phyloP scores from a whole-genome alignment of 2,329 filamentous ascomycete species.

The Ophiostoma ips region DNA sequence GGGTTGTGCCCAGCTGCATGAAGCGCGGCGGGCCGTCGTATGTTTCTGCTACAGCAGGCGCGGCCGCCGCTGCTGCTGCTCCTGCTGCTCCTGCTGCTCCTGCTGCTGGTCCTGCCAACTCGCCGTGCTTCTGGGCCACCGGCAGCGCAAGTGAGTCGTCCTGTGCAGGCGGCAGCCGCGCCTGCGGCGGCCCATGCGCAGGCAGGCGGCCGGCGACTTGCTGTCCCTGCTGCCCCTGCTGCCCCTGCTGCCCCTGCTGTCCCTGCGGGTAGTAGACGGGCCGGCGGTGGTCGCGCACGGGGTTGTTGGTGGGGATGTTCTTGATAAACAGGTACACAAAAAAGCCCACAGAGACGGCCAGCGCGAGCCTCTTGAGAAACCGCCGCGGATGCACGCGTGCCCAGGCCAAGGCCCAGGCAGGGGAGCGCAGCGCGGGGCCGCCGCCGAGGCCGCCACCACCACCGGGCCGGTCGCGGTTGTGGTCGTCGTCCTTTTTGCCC shows the following conservation, averaged over 20 bases:
- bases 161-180: neutral
- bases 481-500: conserved; percentile 47
- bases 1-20: conserved; percentile 45
- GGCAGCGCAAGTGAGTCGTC: too few species aligned
- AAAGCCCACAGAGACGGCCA: conserved; percentile 32
- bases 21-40: conserved; percentile 63
- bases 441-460: conserved; percentile 10
- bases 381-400: conserved; percentile 35
- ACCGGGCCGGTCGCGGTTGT: conserved; percentile 14
- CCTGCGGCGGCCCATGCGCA: neutral
- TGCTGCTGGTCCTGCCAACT: neutral
- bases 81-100: neutral
- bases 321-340: conserved; percentile 50
- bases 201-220: neutral
- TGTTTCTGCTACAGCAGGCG: neutral
- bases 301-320: conserved; percentile 40
- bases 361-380: conserved; percentile 36
- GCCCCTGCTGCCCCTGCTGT: neutral
- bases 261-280: conserved; percentile 22
- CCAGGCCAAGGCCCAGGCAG: conserved; percentile 21
- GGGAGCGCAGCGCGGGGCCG: neutral
- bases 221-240: neutral
- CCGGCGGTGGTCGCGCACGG: conserved; percentile 25
- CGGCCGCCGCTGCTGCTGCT: neutral
- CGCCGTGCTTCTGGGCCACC: neutral